Conservation (phyloP, 306 rosid genomes). For the Ceratonia siliqua region DNA sequence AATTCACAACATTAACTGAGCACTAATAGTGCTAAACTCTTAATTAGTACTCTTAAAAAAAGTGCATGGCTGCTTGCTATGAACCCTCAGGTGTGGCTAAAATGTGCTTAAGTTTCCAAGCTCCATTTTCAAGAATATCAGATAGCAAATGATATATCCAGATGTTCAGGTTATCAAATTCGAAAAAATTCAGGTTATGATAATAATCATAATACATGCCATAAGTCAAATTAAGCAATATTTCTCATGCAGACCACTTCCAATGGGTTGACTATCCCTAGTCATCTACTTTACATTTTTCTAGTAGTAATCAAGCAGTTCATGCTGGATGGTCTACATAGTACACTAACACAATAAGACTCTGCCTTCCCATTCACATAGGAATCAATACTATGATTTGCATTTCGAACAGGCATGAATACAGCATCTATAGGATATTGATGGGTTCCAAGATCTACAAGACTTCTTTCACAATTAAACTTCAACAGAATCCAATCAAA, state of each 20-base stretch:
- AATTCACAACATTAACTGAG: neutral
- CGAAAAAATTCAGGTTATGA: neutral
- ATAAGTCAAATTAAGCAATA: neutral
- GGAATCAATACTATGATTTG: neutral
- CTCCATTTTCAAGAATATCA: neutral
- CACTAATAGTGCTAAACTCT: neutral
- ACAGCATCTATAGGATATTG: neutral
- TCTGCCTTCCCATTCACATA: neutral
- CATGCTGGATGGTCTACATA: neutral
- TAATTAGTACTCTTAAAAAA: neutral
- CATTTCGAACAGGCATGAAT: slow-evolving; percentile 18
- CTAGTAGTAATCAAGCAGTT: neutral
- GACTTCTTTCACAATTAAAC: too few relatives aligned
- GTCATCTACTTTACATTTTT: neutral
- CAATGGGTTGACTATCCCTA: neutral
- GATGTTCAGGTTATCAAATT: slow-evolving; percentile 11
- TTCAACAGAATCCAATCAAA: too few relatives aligned
- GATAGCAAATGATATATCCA: neutral
- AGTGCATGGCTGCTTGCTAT: neutral
- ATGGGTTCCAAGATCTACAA: too few relatives aligned
- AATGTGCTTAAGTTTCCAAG: neutral
- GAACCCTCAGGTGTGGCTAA: slow-evolving; percentile 1
- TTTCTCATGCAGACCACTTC: slow-evolving; percentile 10
- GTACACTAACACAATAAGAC: neutral
- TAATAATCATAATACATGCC: neutral